Evolutionary conservation across 106 monocot genomes (phyloP), one percentile per base, ranked within the genome.

Genomic region (Dendrobium officinale): DNA sequence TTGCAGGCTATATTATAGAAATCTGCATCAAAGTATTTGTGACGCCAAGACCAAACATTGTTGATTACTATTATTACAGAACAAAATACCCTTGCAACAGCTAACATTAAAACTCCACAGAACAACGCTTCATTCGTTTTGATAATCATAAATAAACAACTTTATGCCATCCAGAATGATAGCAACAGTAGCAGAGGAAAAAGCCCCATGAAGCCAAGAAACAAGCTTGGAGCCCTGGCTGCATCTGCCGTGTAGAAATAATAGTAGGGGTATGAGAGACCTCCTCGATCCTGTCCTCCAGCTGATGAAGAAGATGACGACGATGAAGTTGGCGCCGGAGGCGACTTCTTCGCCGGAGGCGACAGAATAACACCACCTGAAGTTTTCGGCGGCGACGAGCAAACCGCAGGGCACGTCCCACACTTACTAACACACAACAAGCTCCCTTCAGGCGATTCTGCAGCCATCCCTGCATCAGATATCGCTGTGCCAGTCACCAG

Each of bases 181-280:
- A 24, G 18, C 70, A 70, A 70, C 33, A 74, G 18, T 9, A 74
- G 74, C 74, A 74, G 9, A 43, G 43, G 42, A 74, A 74, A 19
- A 17, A 74, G 13, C 18, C 41, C 18, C 15, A 72, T 9, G 20
- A 72, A 43, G 42, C 74, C 43, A 43, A n/a, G 29, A 43, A 74
- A 10, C 74, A 74, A 43, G 44, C n/a, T 9, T 13, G 3, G 72
- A 74, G 43, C 19, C 74, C n/a, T 43, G 41, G 41, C 74, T 11
- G 74, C 74, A 74, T 29, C 74, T 44, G 74, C 41, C 6, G 74
- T 74, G 7, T 74, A 74, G 74, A 74, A 74, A 74, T 74, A 74
- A 7, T 42, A 74, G 74, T 74, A 74, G 24, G 74, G 74, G 43
- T 74, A 74, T 4, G 70, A 70, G 27, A 33, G 31, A 31, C 70